phyloP scores from a whole-genome alignment of 768 basidiomycete species.

The Russula olivacea region DNA sequence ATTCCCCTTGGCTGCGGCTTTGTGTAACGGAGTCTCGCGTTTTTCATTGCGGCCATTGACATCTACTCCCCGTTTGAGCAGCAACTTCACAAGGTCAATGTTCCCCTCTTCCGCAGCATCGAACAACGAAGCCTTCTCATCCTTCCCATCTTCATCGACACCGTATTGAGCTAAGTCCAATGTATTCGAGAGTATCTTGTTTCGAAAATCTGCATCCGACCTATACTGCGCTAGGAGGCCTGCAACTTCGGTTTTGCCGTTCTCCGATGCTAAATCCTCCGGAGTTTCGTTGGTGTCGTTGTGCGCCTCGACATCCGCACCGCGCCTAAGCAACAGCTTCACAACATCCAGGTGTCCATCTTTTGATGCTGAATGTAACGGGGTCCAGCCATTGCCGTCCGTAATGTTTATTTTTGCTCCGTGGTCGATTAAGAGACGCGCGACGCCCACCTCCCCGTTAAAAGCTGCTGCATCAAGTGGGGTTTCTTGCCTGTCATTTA shows the following conservation, averaged over 20 bases:
- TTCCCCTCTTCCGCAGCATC: not conserved
- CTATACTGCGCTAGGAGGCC: not conserved
- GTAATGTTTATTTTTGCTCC: slow-evolving; percentile 1
- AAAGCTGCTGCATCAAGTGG: slow-evolving; percentile 4
- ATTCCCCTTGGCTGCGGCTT: not conserved
- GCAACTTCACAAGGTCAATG: not conserved
- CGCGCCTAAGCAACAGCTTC: not conserved
- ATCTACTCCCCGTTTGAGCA: not conserved
- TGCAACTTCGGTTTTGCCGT: not conserved
- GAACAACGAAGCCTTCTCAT: not conserved
- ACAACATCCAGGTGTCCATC: not conserved
- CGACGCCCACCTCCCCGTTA: not conserved
- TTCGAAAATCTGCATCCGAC: not conserved
- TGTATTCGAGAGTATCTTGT: not conserved
- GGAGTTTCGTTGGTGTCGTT: not conserved
- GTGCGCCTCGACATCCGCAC: not conserved
- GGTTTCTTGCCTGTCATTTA: not conserved
- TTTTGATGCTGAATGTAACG: not conserved
- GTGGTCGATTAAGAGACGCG: not conserved
- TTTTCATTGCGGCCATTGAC: not conserved
- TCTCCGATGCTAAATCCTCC: not conserved
- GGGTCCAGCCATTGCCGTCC: not conserved
- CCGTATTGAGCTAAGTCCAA: not conserved
- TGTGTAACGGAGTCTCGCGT: not conserved
- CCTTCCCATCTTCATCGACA: not conserved